A percentile compares a stretch with the other conserved stretches of the same genome.
phyloP scores from a whole-genome alignment of 1,284 basidiomycete species.

The Cutaneotrichosporon mucoides region DNA sequence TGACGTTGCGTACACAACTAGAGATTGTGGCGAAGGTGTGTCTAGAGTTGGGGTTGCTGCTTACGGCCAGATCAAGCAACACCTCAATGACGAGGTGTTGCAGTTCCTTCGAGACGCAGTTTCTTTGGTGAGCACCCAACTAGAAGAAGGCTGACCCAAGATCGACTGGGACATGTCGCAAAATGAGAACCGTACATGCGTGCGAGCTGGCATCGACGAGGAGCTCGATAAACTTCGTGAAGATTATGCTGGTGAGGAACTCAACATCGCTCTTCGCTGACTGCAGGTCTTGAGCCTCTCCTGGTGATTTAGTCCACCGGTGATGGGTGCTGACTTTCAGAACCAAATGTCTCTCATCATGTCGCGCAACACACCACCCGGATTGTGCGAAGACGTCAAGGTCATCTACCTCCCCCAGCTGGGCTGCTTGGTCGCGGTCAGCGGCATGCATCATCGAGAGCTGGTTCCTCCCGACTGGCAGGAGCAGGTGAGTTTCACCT shows the following conservation, averaged over 20 bases:
- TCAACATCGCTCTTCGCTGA: conserved; percentile 9
- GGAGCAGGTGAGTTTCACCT: conserved; percentile 15
- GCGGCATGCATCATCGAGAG: conserved; percentile 6
- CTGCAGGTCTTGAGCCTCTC: conserved; percentile 65
- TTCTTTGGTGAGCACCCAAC: neutral
- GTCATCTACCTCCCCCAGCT: conserved; percentile 91
- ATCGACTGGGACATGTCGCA: conserved; percentile 87
- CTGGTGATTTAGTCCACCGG: conserved; percentile 53
- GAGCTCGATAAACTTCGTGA: conserved; percentile 78
- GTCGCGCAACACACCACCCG: conserved; percentile 50
- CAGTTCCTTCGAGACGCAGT: conserved; percentile 9
- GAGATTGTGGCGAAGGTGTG: conserved; percentile 9
- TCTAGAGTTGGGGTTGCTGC: neutral
- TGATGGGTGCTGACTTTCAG: neutral
- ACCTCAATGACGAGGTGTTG: conserved; percentile 4
- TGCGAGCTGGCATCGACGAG: conserved; percentile 71
- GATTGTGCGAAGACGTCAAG: conserved; percentile 64
- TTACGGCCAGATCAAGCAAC: neutral
- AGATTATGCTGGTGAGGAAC: conserved; percentile 56
- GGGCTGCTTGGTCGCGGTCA: conserved; percentile 54
- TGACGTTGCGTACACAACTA: neutral
- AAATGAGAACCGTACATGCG: conserved; percentile 62
- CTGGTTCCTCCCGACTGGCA: conserved; percentile 27
- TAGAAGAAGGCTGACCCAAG: conserved; percentile 46
- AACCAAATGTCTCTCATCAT: conserved; percentile 40